Evolutionary conservation across 148 eudicot species (phyloP), one percentile per base, ranked within the genome.

Genomic region (Heliosperma pusillum): DNA sequence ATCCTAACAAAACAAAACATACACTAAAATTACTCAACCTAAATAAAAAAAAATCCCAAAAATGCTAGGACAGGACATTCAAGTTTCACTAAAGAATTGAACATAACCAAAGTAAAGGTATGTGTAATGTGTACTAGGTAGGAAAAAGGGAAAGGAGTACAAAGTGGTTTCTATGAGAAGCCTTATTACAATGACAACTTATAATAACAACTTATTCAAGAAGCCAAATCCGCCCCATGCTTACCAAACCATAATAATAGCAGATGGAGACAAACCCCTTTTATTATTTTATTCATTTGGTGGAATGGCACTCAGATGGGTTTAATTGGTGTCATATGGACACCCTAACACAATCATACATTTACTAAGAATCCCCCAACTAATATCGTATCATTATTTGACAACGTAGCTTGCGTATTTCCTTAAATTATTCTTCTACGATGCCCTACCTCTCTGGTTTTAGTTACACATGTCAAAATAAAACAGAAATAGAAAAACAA

Each of bases 141-240:
- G 53, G 53, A 9, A 25, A 59, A 61, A 3, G 66, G 36, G 66
- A 61, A 61, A 61, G 30, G 15, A 24, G 36, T 61, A 61, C 17
- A 61, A 24, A 24, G 17, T 24, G 26, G 30, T 61, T 61, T 61
- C 5, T 26, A 65, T 12, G 45, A 11, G 69, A 65, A 65, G 44
- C 45, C 24, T 15, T 65, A 33, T 6, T 29, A 36, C 22, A 65
- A 65, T 7, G 33, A 21, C 42, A 27, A 1, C 68, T 27, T 64
- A 8, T 64, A 47, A 47, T 47, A 42, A 40, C 55, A 67, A 67
- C 71, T 67, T 67, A 67, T 67, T 42, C 13, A 67, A 67, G 26
- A 67, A 67, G 71, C 71, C 71, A 67, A 67, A 42, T n/a, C 22
- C 71, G 7, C n/a, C 16, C 52, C 71, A 67, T 67, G 71, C 71